Base-by-base conservation (phyloP, 208 protist genomes). In the Acanthamoeba royreba region DNA sequence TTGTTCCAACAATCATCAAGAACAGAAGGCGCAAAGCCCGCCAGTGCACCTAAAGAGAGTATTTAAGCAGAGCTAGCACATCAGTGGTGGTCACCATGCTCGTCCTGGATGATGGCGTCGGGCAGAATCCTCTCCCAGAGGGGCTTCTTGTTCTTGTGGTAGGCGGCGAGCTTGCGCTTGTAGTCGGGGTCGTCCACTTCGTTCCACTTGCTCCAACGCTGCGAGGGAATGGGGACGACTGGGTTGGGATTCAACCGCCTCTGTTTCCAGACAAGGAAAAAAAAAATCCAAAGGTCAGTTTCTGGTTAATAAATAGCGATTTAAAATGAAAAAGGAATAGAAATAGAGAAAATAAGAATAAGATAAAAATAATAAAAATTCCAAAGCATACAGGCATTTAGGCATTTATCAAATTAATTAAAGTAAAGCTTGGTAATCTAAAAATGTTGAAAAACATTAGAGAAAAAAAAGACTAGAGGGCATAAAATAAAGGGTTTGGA, bases 141-240 rank as follows among this genome's bases (percentile, higher is more conserved):
- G 33, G 77, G 77, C 77, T 87, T 87, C 77, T 87, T 87, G 77
- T 58, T 87, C 47, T 87, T 87, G 77, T 61, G 77, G 77, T 87
- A 87, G n/a, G 77, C 77, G 28, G 42, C 77, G 25, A 49, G 77
- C 77, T 87, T 87, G 77, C 45, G 45, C 45, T 87, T 61, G 77
- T 87, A 87, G 47, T 87, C 47, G n/a, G 77, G 77, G 45, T 87
- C 77, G 25, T 87, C 77, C 77, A 61, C 77, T 46, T 61, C 35
- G 11, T 40, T 87, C 45, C 77, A 58, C 31, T 25, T 17, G 77
- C 77, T 61, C 77, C 77, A 87, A 13, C 77, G 77, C 47, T 87
- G 77, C 15, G 77, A 87, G n/a, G 77, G 77, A 31, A 87, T 28
- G 13, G 77, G 77, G 31, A 87, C 38, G 45, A 42, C 38, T 4